A percentile compares a stretch with the other conserved stretches of the same genome.
phyloP scores from a whole-genome alignment of 352 stramenopile genomes.

The Phytophthora tubulina region DNA sequence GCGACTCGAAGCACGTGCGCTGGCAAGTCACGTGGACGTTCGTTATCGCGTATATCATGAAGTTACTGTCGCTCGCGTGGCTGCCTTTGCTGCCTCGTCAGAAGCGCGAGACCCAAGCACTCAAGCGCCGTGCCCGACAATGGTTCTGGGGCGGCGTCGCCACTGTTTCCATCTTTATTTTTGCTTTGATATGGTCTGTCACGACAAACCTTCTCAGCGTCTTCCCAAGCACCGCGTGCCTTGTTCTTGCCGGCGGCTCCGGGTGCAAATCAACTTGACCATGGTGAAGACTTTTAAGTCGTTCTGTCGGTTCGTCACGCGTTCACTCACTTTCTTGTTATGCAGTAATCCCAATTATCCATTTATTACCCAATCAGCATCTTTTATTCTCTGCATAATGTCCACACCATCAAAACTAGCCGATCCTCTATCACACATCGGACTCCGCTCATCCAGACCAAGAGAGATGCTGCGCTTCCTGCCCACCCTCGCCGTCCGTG shows the following conservation, averaged over 20 bases:
- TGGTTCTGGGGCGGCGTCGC: conserved; percentile 51
- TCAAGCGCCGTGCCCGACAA: conserved; percentile 47
- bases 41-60: conserved; percentile 63
- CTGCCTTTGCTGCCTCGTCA: conserved; percentile 67
- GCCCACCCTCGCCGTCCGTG: conserved; percentile 28
- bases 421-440: conserved; percentile 20
- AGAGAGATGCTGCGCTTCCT: conserved; percentile 51
- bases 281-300: conserved; percentile 28
- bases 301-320: conserved; percentile 1
- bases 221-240: conserved; percentile 63
- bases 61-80: conserved; percentile 56
- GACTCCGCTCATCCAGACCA: too few species aligned
- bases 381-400: not conserved
- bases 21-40: conserved; percentile 47
- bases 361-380: conserved; percentile 29
- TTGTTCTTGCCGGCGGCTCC: conserved; percentile 61
- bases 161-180: conserved; percentile 46
- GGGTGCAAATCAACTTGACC: conserved; percentile 50
- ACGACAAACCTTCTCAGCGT: conserved; percentile 67
- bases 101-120: conserved; percentile 59
- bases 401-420: conserved; percentile 19
- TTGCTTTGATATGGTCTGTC: conserved; percentile 68
- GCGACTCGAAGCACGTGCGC: conserved; percentile 48
- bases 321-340: conserved; percentile 3
- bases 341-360: conserved; percentile 2